Conservation (phyloP, 2,329 filamentous ascomycete genomes). For the Scedosporium apiospermum region DNA sequence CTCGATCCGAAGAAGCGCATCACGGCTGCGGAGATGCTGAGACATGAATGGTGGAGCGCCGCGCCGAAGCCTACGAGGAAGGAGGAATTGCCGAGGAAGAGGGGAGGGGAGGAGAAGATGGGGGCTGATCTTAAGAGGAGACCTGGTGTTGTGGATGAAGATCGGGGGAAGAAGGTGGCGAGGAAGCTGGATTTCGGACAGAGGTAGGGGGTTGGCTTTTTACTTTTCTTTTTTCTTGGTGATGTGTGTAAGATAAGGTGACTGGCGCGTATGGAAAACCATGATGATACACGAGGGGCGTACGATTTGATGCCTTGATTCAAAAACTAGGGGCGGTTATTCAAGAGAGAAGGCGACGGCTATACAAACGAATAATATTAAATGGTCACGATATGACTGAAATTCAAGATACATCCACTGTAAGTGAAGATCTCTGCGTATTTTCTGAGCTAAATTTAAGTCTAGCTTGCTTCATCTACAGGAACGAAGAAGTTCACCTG, state of each 20-base stretch:
- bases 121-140: conserved; percentile 73
- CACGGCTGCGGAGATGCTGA: conserved; percentile 66
- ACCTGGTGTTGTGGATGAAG: conserved; percentile 27
- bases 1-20: conserved; percentile 82
- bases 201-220: background rate
- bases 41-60: conserved; percentile 77
- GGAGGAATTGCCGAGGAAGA: conserved; percentile 70
- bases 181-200: conserved; percentile 69
- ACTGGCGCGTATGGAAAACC: background rate
- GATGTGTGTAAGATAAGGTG: background rate
- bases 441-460: background rate
- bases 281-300: too few relatives aligned
- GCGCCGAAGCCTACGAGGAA: conserved; percentile 78
- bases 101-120: conserved; percentile 63
- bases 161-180: conserved; percentile 65
- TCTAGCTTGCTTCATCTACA: background rate
- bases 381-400: too few relatives aligned
- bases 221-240: background rate
- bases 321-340: too few relatives aligned
- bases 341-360: too few relatives aligned
- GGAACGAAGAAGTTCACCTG: background rate
- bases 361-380: too few relatives aligned
- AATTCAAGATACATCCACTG: too few relatives aligned
- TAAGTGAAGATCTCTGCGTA: too few relatives aligned
- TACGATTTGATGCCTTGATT: background rate